Evolutionary conservation across 106 monocot species (phyloP).

Genomic region (Allium cepa): DNA sequence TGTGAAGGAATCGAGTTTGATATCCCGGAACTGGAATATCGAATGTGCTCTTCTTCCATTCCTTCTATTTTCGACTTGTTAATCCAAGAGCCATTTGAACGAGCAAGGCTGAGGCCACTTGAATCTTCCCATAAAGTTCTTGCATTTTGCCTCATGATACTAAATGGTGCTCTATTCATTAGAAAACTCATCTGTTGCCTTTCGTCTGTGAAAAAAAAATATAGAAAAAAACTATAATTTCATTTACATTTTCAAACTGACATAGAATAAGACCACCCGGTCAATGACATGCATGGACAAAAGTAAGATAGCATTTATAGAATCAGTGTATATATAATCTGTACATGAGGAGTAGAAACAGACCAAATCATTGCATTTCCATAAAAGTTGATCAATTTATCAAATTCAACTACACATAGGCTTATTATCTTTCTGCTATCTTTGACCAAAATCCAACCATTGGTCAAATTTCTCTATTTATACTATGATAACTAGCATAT

Average conservation of each 20-base stretch:
- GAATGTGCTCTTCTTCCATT: conserved; percentile 19
- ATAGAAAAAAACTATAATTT: not conserved
- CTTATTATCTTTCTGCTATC: no score
- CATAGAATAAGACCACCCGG: not conserved
- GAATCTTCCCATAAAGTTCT: conserved; percentile 35
- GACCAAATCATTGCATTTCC: no score
- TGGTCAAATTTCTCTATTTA: no score
- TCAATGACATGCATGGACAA: not conserved
- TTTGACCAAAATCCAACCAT: no score
- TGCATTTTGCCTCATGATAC: conserved; percentile 17
- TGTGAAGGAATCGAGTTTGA: conserved; percentile 21
- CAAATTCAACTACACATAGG: no score
- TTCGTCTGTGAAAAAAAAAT: conserved; percentile 31
- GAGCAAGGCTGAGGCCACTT: conserved; percentile 39
- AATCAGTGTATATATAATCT: no score
- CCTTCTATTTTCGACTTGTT: conserved; percentile 36
- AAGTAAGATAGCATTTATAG: no score
- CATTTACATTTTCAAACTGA: not conserved
- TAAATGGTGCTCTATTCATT: conserved; percentile 33
- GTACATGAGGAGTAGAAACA: no score
- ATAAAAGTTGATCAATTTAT: no score
- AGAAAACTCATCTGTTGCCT: conserved; percentile 52
- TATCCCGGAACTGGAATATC: conserved; percentile 18
- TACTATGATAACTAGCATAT: no score
- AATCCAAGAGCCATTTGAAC: conserved; percentile 41